Base-by-base conservation (phyloP, 352 stramenopile species). In the Pythium chondricola region DNA sequence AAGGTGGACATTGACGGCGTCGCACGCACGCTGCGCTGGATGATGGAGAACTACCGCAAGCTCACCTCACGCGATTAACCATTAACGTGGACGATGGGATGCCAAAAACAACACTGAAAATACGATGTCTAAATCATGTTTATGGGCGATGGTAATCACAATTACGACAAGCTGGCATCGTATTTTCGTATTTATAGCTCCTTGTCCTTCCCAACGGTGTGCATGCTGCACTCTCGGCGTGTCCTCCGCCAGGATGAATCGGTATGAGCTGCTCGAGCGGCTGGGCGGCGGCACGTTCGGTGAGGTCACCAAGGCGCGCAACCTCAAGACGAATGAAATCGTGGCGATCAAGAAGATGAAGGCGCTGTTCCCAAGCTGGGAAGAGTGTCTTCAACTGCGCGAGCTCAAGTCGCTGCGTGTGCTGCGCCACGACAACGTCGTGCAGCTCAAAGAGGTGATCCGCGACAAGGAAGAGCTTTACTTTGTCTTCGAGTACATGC, bases 281-380 rank as follows among this genome's bases (percentile, higher is more conserved):
- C 65, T 98, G 16, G 94, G 94, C 20, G 88, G 98, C 62, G 93
- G 93, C 21, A 93, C 94, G 27, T 98, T 97, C 53, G 91, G 93
- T 7, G 88, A 93, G 32, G 94, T 98, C 18, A 69, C 88, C 18
- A 93, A 93, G 50, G 93, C 93, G 13, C 75, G 90, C 14, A 97
- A 85, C 61, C 72, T 83, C 35, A 87, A 95, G 57, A 97, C 85
- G 6, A 79, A 88, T 25, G 93, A 98, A 50, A 64, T 94, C 24
- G 85, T 93, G 16, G 83, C 81, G 11, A 83, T 93, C 56, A 93
- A 93, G 60, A 91, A 90, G 59, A 82, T 92, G 35, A 93, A 93
- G 44, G 63, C 72, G 24, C 35, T 85, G 25, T 93, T 87, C 42
- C 70, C 75, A 14, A 84, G 75, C 18, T 93, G 81, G 78, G 81